Conservation (phyloP, 164 flowering plant species). For the Pachysandra terminalis region DNA sequence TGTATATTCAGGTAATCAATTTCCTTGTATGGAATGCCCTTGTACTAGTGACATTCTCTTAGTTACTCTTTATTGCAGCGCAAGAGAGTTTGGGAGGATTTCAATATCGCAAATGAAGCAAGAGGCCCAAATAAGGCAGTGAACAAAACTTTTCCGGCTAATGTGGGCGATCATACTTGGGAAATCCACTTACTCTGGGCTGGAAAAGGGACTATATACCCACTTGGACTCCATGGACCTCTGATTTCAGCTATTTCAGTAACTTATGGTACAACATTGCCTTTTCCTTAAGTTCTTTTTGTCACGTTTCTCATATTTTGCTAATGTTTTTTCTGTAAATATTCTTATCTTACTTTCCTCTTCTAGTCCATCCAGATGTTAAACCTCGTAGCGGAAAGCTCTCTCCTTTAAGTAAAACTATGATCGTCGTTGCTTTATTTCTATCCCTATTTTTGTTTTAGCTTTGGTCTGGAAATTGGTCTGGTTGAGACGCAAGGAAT, state of each 20-base stretch:
- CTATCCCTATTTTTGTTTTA: neutral
- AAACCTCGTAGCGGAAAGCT: neutral
- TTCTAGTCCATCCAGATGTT: neutral
- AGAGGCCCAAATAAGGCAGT: neutral
- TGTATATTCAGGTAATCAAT: slow-evolving; percentile 13
- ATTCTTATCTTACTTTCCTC: neutral
- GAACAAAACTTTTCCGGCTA: neutral
- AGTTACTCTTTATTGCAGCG: neutral
- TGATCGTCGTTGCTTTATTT: neutral
- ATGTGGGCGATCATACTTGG: neutral
- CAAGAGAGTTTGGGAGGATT: slow-evolving; percentile 2
- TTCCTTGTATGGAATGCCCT: too few species aligned
- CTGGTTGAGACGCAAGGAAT: neutral
- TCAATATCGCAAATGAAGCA: slow-evolving; percentile 3
- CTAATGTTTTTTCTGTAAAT: neutral
- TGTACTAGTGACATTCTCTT: neutral
- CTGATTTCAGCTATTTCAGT: slow-evolving; percentile 12
- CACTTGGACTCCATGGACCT: slow-evolving; percentile 1
- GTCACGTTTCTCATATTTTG: neutral
- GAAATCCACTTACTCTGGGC: slow-evolving; percentile 7
- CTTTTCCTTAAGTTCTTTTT: neutral
- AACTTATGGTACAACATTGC: slow-evolving; percentile 1
- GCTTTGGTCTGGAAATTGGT: neutral
- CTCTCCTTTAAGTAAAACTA: neutral
- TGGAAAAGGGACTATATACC: neutral